Evolutionary conservation across 208 protist genomes (phyloP), one percentile per base, ranked within the genome.

Genomic region (Sergeia podlipaevii): DNA sequence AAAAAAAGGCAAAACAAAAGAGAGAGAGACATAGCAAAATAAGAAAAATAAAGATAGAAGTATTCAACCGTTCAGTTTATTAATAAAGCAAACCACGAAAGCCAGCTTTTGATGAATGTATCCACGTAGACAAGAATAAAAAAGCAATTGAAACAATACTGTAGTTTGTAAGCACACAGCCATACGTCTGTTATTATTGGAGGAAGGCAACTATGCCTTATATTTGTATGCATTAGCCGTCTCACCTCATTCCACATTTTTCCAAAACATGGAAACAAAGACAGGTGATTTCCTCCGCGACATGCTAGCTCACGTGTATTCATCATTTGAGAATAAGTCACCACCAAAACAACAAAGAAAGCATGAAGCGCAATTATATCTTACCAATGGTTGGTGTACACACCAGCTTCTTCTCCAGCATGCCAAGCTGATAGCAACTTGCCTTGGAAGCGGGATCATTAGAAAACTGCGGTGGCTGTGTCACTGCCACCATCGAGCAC

Each of bases 401-500:
- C 18, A 91, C 61, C 2, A 94, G 59, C 56, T 94, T 94, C 46
- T 80, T 74, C 52, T 70, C 36, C 36, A 94, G 56, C 41, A 78
- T 39, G 0, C 82, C 86, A 10, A 94, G 45, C 33, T 89, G 68
- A 44, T 79, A 87, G 67, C 82, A 91, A 42, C 70, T 71, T 11
- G 74, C 44, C 32, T 73, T 73, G 7, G 65, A 69, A 4, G 49
- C 20, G 11, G 58, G 43, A 43, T 76, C 51, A 1, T 59, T 37
- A 13, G 73, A 62, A 37, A 77, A 70, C 13, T 64, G 41, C 20
- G 74, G 61, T 11, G 84, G 66, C 42, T 72, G 62, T 21, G 79
- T 79, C 8, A 68, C 74, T 2, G 67, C 68, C 10, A 65, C 79
- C 59, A 77, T 71, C 34, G 79, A 64, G 30, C 65, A 78, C 17